Evolutionary conservation across 169 alveolate species (phyloP).

Genomic region (Plasmodium malariae): DNA sequence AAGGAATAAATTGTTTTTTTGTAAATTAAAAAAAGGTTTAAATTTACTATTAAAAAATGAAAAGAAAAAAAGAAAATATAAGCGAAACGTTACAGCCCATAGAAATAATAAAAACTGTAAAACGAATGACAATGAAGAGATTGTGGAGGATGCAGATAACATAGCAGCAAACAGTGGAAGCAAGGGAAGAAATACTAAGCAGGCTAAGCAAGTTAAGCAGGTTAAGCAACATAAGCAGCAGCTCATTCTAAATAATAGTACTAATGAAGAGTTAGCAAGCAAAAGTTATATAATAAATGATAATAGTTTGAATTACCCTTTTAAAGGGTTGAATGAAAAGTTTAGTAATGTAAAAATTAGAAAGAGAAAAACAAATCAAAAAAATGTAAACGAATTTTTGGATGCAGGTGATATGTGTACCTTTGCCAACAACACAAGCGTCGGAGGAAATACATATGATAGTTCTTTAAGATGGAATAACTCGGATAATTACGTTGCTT

Average conservation of each 20-base stretch:
- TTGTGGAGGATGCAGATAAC: not conserved
- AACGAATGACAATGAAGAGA: not conserved
- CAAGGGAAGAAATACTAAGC: not conserved
- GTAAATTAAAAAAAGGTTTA: slow-evolving; percentile 45
- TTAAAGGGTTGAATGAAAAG: not conserved
- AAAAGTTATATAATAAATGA: not conserved
- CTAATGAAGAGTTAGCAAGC: not conserved
- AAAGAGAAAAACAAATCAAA: not conserved
- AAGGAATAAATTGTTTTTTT: slow-evolving; percentile 24
- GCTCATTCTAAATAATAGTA: not conserved
- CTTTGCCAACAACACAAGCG: not conserved
- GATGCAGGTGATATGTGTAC: not conserved
- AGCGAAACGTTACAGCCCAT: not conserved
- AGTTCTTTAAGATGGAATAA: too few relatives aligned
- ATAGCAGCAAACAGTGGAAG: not conserved
- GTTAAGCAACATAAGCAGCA: too few relatives aligned
- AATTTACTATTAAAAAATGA: slow-evolving; percentile 46
- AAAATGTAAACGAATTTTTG: too few relatives aligned
- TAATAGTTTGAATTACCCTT: not conserved
- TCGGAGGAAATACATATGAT: too few relatives aligned
- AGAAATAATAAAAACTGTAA: not conserved
- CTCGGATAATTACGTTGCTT: too few relatives aligned
- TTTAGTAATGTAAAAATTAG: too few relatives aligned
- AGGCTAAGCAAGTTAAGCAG: too few relatives aligned
- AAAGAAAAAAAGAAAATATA: slow-evolving; percentile 41